These are phyloP conservation scores for Trametes gibbosa DNA, from an alignment of 768 basidiomycete genomes.

Conservation along the genomic window DNA sequence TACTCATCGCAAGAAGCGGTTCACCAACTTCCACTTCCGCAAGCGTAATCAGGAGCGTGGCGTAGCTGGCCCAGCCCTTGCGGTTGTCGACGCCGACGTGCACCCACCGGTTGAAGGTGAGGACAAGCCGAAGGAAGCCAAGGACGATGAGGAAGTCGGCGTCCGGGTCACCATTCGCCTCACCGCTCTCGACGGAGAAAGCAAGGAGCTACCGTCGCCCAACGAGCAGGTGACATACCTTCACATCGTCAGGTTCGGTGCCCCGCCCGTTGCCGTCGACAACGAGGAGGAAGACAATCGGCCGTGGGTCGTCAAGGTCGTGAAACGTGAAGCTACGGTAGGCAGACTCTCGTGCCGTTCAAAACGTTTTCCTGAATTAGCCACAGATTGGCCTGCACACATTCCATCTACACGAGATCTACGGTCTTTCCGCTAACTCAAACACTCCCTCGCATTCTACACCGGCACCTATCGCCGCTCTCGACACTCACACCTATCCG, in stretches of 20 bases:
- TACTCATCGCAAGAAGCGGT: slow-evolving; percentile 41
- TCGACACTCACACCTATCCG: slow-evolving; percentile 46
- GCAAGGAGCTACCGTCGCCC: slow-evolving; percentile 57
- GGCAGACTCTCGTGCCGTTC: slow-evolving; percentile 17
- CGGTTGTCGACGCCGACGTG: slow-evolving; percentile 71
- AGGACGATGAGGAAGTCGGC: slow-evolving; percentile 54
- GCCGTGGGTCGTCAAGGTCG: slow-evolving; percentile 90
- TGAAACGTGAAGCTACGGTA: slow-evolving; percentile 86
- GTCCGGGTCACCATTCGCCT: slow-evolving; percentile 78
- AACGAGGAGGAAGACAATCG: slow-evolving; percentile 46
- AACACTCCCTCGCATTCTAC: slow-evolving; percentile 33
- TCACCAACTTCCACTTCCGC: slow-evolving; percentile 67
- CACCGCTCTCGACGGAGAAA: slow-evolving; percentile 77
- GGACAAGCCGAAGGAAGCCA: slow-evolving; percentile 39
- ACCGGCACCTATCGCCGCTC: slow-evolving; percentile 34
- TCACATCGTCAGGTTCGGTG: slow-evolving; percentile 73
- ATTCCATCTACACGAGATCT: slow-evolving; percentile 95
- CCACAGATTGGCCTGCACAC: slow-evolving; percentile 84
- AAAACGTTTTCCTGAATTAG: neutral
- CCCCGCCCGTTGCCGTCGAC: slow-evolving; percentile 28
- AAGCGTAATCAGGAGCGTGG: slow-evolving; percentile 50
- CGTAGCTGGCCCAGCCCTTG: slow-evolving; percentile 73
- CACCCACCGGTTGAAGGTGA: slow-evolving; percentile 31
- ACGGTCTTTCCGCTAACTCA: slow-evolving; percentile 62
- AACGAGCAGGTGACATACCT: slow-evolving; percentile 92